A percentile compares a stretch with the other conserved stretches of the same genome.
phyloP scores from a whole-genome alignment of 805 yeast genomes.

The Zygoascus tannicola region DNA sequence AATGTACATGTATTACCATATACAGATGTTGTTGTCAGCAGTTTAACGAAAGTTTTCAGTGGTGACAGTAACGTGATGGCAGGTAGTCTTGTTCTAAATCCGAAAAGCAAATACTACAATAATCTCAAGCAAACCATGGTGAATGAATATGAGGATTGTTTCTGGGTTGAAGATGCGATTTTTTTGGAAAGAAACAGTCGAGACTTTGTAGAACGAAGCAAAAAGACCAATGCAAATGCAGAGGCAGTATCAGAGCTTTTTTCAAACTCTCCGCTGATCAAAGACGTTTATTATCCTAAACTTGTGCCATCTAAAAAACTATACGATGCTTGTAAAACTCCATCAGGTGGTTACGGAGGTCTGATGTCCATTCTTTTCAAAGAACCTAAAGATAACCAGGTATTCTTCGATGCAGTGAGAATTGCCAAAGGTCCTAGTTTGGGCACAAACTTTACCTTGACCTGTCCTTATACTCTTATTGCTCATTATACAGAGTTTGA shows the following conservation, averaged over 20 bases:
- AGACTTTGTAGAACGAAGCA: slow-evolving; percentile 63
- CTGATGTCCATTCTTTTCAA: slow-evolving; percentile 65
- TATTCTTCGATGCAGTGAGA: slow-evolving; percentile 61
- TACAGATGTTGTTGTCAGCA: slow-evolving; percentile 80
- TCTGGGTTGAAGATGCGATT: slow-evolving; percentile 94
- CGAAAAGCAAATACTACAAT: slow-evolving; percentile 43
- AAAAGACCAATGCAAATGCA: slow-evolving; percentile 32
- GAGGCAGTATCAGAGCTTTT: slow-evolving; percentile 30
- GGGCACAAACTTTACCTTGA: slow-evolving; percentile 82
- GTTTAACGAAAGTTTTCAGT: slow-evolving; percentile 84
- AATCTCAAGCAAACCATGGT: slow-evolving; percentile 40
- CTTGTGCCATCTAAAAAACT: slow-evolving; percentile 42
- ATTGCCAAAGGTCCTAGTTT: slow-evolving; percentile 84
- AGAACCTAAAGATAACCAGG: slow-evolving; percentile 51
- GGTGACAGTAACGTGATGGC: slow-evolving; percentile 97
- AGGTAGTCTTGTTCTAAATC: slow-evolving; percentile 76
- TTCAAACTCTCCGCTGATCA: slow-evolving; percentile 36
- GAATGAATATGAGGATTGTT: slow-evolving; percentile 58
- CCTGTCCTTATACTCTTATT: slow-evolving; percentile 81
- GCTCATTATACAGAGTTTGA: slow-evolving; percentile 81
- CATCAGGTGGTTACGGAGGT: slow-evolving; percentile 83
- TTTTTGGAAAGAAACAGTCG: slow-evolving; percentile 87
- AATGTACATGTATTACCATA: slow-evolving; percentile 73
- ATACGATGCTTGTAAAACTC: slow-evolving; percentile 63
- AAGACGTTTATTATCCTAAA: slow-evolving; percentile 65